Evolutionary conservation across 2,329 filamentous ascomycete genomes (phyloP).

Genomic region (Balansia obtecta): DNA sequence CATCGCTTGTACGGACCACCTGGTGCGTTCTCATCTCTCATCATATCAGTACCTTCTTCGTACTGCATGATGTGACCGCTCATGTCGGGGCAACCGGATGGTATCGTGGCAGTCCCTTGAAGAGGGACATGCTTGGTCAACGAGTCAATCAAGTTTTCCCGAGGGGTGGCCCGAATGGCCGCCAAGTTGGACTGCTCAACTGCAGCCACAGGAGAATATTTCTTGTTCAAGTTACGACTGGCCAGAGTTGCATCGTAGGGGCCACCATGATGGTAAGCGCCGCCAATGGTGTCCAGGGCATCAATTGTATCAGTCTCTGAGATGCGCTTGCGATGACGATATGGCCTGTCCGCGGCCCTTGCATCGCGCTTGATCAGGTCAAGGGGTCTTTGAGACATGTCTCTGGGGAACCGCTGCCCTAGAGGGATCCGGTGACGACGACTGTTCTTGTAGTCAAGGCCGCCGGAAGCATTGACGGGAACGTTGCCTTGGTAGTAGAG

Average conservation of each 20-base stretch:
- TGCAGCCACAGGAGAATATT: conserved; percentile 62
- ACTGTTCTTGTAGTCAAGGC: background rate
- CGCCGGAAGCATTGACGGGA: background rate
- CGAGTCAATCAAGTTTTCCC: conserved; percentile 64
- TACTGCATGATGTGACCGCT: conserved; percentile 64
- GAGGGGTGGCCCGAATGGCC: conserved; percentile 69
- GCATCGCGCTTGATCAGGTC: conserved; percentile 52
- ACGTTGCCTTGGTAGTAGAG: background rate
- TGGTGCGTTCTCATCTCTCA: conserved; percentile 54
- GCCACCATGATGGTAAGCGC: conserved; percentile 75
- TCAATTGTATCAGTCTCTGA: conserved; percentile 71
- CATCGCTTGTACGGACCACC: conserved; percentile 72
- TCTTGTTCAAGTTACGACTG: conserved; percentile 54
- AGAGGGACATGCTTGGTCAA: conserved; percentile 63
- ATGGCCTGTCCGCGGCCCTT: conserved; percentile 53
- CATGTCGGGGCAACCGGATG: conserved; percentile 56
- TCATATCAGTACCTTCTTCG: conserved; percentile 75
- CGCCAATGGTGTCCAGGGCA: conserved; percentile 55
- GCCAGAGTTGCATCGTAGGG: conserved; percentile 77
- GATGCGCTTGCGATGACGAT: conserved; percentile 53
- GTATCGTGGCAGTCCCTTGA: conserved; percentile 67
- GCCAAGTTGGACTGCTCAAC: conserved; percentile 60
- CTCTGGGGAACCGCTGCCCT: conserved; percentile 43
- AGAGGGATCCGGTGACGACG: conserved; percentile 11
- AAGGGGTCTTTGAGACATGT: conserved; percentile 53